Conservation (phyloP, 345 rosid species). For the Excoecaria agallocha region DNA sequence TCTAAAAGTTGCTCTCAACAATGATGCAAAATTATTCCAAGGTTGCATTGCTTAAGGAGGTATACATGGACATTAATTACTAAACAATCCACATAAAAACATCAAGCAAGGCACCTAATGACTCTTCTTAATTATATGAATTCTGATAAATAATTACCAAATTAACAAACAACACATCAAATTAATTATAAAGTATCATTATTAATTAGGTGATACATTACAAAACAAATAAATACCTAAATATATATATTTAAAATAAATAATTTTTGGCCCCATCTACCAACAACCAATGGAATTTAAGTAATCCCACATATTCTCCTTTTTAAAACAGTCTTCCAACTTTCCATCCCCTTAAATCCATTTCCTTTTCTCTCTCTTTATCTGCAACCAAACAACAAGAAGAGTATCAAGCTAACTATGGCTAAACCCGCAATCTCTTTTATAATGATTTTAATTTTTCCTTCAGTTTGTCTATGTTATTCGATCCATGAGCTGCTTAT, state of each 20-base stretch:
- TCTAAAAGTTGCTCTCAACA: conserved; percentile 14
- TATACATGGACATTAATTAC: conserved; percentile 4
- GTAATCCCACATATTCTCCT: conserved; percentile 16
- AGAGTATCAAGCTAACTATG: conserved; percentile 18
- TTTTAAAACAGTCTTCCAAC: conserved; percentile 34
- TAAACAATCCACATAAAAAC: conserved; percentile 13
- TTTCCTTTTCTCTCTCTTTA: neutral
- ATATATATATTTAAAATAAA: neutral
- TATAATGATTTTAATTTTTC: neutral
- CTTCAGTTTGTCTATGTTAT: conserved; percentile 6
- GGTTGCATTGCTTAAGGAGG: conserved; percentile 14
- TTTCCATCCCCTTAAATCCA: conserved; percentile 20
- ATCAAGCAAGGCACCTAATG: conserved; percentile 16
- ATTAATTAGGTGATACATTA: conserved; percentile 31
- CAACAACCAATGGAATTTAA: conserved; percentile 40
- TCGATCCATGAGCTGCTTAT: conserved; percentile 75
- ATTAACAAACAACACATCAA: neutral
- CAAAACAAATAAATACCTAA: conserved; percentile 29
- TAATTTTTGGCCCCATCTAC: conserved; percentile 15
- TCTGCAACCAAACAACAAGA: conserved; percentile 14
- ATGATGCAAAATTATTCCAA: conserved; percentile 3
- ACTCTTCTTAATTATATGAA: neutral
- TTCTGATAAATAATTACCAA: neutral
- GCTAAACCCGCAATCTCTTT: conserved; percentile 16
- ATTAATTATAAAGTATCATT: conserved; percentile 27